Base-by-base conservation (phyloP, 257 asterid genomes). In the Pogostemon cablin region DNA sequence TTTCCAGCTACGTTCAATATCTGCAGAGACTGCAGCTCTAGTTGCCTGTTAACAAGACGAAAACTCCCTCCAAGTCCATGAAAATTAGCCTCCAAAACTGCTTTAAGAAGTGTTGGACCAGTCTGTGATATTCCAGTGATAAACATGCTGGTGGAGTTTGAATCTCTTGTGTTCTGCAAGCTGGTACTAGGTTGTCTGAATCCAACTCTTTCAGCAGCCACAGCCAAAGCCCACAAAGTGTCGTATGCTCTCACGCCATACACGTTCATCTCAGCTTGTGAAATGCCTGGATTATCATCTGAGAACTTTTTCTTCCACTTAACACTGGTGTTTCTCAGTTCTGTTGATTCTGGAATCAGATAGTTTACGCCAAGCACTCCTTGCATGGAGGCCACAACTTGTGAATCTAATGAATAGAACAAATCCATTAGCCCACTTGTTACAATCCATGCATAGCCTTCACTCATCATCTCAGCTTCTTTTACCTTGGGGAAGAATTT, bases 361-460 rank as follows among this genome's bases (percentile, higher is more conserved):
- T 87, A 83, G 35, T 69, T 82, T 12, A 86, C 82, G 0, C 89
- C 92, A n/a, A 86, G 2, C 4, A 82, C 89, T 6, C 87, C 89
- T n/a, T 84, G 87, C 85, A 82, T 78, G 8, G 84, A 44, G 6
- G 76, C 82, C 7, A 77, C 67, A 7, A 68, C 55, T 2, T 43
- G 40, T 3, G 76, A 43, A 62, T 67, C 79, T 78, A 72, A 9
- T 3, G 70, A 44, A 53, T 71, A 52, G 44, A 68, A 17, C 8
- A 77, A 58, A 56, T 79, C 77, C 43, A 73, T 78, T 5, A 82
- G 54, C 9, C 66, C 72, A 46, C 74, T 76, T 11, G 86, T 72
- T 4, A 82, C 34, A 20, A 82, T 82, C 90, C 87, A 84, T 4
- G 49, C 83, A 72, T 84, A 82, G 49, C 84, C 86, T 10, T 82